These are phyloP conservation scores for Mortierella sp. DNA, from an alignment of 371 early-diverging fungal species.

Conservation along the genomic window DNA sequence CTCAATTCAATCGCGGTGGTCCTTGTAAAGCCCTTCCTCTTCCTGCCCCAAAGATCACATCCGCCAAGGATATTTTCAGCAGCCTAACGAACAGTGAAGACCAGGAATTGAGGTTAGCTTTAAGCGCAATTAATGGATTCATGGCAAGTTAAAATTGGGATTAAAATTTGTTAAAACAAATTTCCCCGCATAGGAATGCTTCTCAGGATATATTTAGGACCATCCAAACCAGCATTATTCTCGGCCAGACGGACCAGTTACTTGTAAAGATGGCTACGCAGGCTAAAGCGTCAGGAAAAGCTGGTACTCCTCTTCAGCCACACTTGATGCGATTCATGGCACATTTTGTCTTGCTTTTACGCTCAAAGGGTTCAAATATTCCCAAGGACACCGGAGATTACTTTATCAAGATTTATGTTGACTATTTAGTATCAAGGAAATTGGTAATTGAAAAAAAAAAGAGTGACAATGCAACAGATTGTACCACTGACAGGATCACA, in stretches of 20 bases:
- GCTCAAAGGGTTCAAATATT: slow-evolving; percentile 30
- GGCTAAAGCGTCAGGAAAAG: slow-evolving; percentile 15
- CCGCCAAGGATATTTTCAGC: slow-evolving; percentile 37
- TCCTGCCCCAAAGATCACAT: slow-evolving; percentile 21
- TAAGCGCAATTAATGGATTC: not conserved
- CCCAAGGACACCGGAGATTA: slow-evolving; percentile 42
- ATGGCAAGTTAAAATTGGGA: not conserved
- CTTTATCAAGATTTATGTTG: slow-evolving; percentile 58
- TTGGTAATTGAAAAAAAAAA: slow-evolving; percentile 16
- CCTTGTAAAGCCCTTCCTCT: slow-evolving; percentile 29
- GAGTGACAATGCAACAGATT: no score
- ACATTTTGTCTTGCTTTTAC: slow-evolving; percentile 46
- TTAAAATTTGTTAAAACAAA: not conserved
- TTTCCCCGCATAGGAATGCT: slow-evolving; percentile 3
- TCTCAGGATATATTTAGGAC: slow-evolving; percentile 44
- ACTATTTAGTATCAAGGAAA: slow-evolving; percentile 51
- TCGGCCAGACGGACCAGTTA: slow-evolving; percentile 40
- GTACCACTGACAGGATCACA: not conserved
- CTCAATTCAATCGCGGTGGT: slow-evolving; percentile 44
- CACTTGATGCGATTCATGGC: slow-evolving; percentile 54
- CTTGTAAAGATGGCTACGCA: slow-evolving; percentile 35
- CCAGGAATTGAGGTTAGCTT: slow-evolving; percentile 24
- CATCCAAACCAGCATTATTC: slow-evolving; percentile 50
- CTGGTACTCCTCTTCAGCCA: slow-evolving; percentile 25
- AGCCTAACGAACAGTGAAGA: slow-evolving; percentile 29